Conservation (phyloP, 75 land plant genomes). For the Azolla pinnata region DNA sequence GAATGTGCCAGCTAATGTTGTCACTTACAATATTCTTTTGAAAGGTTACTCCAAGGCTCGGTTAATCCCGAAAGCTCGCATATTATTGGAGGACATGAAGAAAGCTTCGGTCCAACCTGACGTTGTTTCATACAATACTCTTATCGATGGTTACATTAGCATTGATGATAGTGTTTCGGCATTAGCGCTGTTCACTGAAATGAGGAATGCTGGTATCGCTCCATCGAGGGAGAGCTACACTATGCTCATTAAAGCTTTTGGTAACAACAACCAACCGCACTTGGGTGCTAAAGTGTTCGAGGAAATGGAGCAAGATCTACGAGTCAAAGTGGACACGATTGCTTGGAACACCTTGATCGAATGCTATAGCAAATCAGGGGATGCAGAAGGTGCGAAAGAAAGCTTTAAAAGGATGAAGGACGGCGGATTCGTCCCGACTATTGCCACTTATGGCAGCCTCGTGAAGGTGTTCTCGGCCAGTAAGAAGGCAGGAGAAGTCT, state of each 20-base stretch:
- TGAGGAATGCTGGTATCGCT: slow-evolving; percentile 66
- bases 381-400: slow-evolving; percentile 57
- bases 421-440: slow-evolving; percentile 52
- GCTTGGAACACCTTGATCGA: slow-evolving; percentile 91
- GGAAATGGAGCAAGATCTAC: slow-evolving; percentile 61
- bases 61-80: slow-evolving; percentile 52
- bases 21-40: slow-evolving; percentile 79
- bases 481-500: slow-evolving; percentile 69
- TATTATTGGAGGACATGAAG: slow-evolving; percentile 56
- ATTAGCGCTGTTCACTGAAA: slow-evolving; percentile 56
- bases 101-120: slow-evolving; percentile 49
- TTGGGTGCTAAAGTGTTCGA: slow-evolving; percentile 69
- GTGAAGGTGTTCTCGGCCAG: slow-evolving; percentile 63
- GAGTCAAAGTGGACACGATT: slow-evolving; percentile 61
- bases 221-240: slow-evolving; percentile 86
- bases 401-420: slow-evolving; percentile 61
- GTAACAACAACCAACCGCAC: slow-evolving; percentile 58
- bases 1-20: slow-evolving; percentile 63
- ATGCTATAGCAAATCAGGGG: slow-evolving; percentile 58
- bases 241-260: slow-evolving; percentile 91
- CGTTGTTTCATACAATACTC: slow-evolving; percentile 76
- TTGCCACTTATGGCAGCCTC: slow-evolving; percentile 69
- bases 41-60: slow-evolving; percentile 66
- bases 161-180: slow-evolving; percentile 72
- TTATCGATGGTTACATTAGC: slow-evolving; percentile 77